Evolutionary conservation across 441 rosid genomes (phyloP).

Genomic region (Corymbia citriodora): DNA sequence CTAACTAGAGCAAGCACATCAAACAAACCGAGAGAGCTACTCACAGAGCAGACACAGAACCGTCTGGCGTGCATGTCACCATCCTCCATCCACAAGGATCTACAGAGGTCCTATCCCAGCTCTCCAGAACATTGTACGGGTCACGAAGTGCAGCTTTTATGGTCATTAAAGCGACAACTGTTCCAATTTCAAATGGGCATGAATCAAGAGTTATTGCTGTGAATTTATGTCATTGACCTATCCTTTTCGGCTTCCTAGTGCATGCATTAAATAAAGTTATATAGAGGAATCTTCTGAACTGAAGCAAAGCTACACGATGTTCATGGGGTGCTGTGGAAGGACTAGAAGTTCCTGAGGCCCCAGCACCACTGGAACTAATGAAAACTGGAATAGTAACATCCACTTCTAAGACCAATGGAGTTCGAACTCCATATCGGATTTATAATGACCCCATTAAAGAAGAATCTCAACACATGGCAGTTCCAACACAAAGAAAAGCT

Average conservation of each 20-base stretch:
- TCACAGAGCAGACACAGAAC: slow-evolving; percentile 81
- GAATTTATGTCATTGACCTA: not conserved
- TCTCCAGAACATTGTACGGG: slow-evolving; percentile 79
- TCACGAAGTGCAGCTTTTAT: slow-evolving; percentile 69
- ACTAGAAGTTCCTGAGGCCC: not conserved
- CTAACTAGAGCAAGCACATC: not conserved
- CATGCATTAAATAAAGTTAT: not conserved
- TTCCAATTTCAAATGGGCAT: slow-evolving; percentile 13
- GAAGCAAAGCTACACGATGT: not conserved
- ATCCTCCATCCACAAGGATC: slow-evolving; percentile 99
- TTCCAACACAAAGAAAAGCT: not conserved
- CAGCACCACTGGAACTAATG: not conserved
- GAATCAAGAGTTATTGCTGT: not conserved
- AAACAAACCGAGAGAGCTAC: slow-evolving; percentile 12
- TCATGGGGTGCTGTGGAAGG: not conserved
- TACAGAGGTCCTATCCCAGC: slow-evolving; percentile 90
- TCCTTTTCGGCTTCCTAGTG: not conserved
- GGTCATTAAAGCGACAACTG: slow-evolving; percentile 86
- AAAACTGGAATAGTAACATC: not conserved
- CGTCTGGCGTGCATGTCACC: slow-evolving; percentile 76
- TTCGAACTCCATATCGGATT: not conserved
- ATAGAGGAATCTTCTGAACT: not conserved
- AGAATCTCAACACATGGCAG: not conserved
- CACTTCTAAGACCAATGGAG: not conserved
- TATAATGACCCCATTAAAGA: not conserved